Percentiles rank a stretch among this genome's conserved stretches.
Conservation (phyloP, 2,329 filamentous ascomycete genomes). For the Fusarium humuli region DNA sequence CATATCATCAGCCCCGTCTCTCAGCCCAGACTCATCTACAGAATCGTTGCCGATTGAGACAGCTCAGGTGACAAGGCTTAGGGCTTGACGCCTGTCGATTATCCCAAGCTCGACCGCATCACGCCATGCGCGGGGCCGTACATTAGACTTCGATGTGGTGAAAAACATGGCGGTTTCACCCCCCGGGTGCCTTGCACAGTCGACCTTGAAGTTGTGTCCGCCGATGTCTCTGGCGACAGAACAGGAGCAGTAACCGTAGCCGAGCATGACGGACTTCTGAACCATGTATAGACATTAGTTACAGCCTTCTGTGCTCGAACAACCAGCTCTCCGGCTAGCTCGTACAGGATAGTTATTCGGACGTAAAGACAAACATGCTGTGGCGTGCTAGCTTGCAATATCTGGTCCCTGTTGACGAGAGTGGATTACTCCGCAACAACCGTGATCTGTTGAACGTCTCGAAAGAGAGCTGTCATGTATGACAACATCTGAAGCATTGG, state of each 20-base stretch:
- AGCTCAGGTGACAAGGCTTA: constrained; percentile 12
- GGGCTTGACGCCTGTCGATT: constrained; percentile 12
- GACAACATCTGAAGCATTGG: constrained; percentile 27
- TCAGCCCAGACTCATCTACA: constrained; percentile 25
- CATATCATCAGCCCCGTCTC: constrained; percentile 12
- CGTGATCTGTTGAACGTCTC: constrained; percentile 30
- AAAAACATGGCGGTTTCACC: constrained; percentile 40
- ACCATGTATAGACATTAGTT: constrained; percentile 26
- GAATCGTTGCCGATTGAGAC: constrained; percentile 23
- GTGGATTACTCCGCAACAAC: constrained; percentile 17
- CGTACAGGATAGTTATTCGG: constrained; percentile 37
- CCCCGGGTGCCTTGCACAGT: constrained; percentile 37
- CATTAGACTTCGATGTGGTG: constrained; percentile 35
- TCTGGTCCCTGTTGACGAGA: constrained; percentile 41
- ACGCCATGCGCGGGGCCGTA: constrained; percentile 22
- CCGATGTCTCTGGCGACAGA: constrained; percentile 25
- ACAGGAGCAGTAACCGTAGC: constrained; percentile 43
- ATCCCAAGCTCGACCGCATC: constrained; percentile 12
- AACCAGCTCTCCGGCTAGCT: constrained; percentile 23
- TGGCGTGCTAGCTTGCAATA: constrained; percentile 26
- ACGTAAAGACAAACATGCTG: constrained; percentile 29
- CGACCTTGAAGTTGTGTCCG: constrained; percentile 22
- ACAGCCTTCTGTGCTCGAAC: constrained; percentile 23
- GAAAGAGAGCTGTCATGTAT: constrained; percentile 38
- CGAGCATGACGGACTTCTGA: constrained; percentile 37